phyloP scores from a whole-genome alignment of 1,139 yeast genomes.

The Saccharomyces hybrid region DNA sequence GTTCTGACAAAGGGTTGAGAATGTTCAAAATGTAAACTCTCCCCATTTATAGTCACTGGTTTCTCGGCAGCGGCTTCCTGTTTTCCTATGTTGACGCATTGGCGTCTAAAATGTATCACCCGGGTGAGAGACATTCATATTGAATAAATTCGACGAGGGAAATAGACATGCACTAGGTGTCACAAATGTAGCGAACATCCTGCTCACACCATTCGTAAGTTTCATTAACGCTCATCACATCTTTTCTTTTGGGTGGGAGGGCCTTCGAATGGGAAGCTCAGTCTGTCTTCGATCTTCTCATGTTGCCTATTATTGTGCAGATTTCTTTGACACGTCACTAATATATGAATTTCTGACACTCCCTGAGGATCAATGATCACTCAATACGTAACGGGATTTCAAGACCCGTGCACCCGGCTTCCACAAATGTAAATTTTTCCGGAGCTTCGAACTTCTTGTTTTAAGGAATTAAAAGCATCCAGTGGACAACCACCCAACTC shows the following conservation, averaged over 20 bases:
- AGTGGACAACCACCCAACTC: neutral
- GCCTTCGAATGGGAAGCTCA: neutral
- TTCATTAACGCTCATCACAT: neutral
- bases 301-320: neutral
- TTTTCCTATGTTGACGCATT: neutral
- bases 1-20: too few relatives aligned
- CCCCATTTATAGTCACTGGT: neutral
- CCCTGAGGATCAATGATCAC: neutral
- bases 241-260: neutral
- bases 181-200: neutral
- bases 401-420: neutral
- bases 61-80: neutral
- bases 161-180: too few relatives aligned
- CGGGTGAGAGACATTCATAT: neutral
- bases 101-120: neutral
- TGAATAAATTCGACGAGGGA: neutral
- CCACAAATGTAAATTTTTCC: neutral
- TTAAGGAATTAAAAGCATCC: neutral
- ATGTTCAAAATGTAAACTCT: neutral
- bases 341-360: neutral
- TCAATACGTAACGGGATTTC: fast-evolving
- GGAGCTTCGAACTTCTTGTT: constrained; percentile 1
- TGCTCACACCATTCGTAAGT: neutral
- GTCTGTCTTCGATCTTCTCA: neutral
- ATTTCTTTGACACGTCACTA: neutral